A percentile compares a stretch with the other conserved stretches of the same genome.
Conservation (phyloP, 768 basidiomycete genomes). For the Lepiota subincarnata region DNA sequence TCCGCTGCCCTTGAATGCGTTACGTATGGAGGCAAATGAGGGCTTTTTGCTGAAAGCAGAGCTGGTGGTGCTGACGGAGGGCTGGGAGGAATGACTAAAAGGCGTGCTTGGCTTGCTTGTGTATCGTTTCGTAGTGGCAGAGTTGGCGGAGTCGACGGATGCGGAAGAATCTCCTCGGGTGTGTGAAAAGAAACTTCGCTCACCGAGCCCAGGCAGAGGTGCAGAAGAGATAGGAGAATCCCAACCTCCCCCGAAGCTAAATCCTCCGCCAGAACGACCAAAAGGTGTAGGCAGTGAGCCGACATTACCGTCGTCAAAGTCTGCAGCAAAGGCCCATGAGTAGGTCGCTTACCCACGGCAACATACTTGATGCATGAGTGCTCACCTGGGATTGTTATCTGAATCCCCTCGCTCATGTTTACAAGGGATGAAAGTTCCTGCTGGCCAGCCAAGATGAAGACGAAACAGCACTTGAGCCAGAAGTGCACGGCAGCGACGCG, state of each 20-base stretch:
- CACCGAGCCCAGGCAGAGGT: conserved; percentile 45
- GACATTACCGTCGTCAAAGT: conserved; percentile 77
- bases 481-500: conserved; percentile 5
- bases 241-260: conserved; percentile 39
- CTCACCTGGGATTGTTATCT: conserved; percentile 66
- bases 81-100: conserved; percentile 68
- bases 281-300: conserved; percentile 62
- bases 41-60: conserved; percentile 74
- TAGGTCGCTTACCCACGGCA: conserved; percentile 4
- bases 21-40: conserved; percentile 83
- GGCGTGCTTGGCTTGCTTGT: conserved; percentile 44
- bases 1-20: conserved; percentile 77
- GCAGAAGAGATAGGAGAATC: conserved; percentile 66
- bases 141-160: conserved; percentile 71
- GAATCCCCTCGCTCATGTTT: conserved; percentile 45
- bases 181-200: conserved; percentile 68
- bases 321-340: conserved; percentile 32
- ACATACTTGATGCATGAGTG: neutral
- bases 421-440: conserved; percentile 10
- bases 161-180: conserved; percentile 73
- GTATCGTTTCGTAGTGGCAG: conserved; percentile 46
- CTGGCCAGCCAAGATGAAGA: conserved; percentile 17
- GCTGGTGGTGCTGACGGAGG: conserved; percentile 57
- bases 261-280: conserved; percentile 47
- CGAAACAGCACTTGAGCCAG: conserved; percentile 7